A percentile compares a stretch with the other conserved stretches of the same genome.
phyloP scores from a whole-genome alignment of 108 stramenopile genomes.

The Cyclotella sp. region DNA sequence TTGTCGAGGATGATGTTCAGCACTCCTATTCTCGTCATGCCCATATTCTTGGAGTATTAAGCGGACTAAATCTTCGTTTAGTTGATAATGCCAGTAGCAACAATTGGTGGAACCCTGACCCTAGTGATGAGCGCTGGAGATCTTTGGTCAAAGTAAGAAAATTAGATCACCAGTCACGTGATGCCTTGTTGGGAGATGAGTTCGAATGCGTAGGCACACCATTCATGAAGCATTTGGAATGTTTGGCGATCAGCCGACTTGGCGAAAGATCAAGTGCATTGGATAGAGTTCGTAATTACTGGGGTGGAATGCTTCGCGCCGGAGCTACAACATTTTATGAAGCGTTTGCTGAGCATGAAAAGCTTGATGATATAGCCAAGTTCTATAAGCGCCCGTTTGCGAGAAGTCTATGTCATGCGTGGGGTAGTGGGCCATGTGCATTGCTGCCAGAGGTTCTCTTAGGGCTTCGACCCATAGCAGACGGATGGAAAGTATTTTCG shows the following conservation, averaged over 20 bases:
- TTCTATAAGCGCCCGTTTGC: slow-evolving; percentile 50
- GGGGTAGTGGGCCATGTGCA: slow-evolving; percentile 49
- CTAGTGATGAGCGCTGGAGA: slow-evolving; percentile 27
- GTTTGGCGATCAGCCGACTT: slow-evolving; percentile 27
- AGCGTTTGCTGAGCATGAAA: slow-evolving; percentile 38
- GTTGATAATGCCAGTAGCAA: slow-evolving; percentile 40
- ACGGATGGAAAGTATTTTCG: slow-evolving; percentile 44
- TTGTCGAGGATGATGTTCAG: slow-evolving; percentile 22
- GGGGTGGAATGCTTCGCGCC: slow-evolving; percentile 46
- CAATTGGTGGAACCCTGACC: slow-evolving; percentile 37
- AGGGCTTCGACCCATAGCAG: slow-evolving; percentile 42
- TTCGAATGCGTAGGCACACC: slow-evolving; percentile 37
- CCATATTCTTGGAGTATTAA: slow-evolving; percentile 42
- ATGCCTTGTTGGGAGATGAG: slow-evolving; percentile 16
- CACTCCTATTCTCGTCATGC: slow-evolving; percentile 30
- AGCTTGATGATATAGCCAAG: slow-evolving; percentile 17
- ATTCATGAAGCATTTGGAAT: slow-evolving; percentile 49
- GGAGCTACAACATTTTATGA: slow-evolving; percentile 55
- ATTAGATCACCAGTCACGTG: slow-evolving; percentile 17
- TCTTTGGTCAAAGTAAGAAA: slow-evolving; percentile 12
- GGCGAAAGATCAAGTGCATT: slow-evolving; percentile 31
- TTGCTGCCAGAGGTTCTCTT: slow-evolving; percentile 43
- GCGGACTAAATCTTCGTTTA: slow-evolving; percentile 42
- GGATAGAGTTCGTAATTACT: slow-evolving; percentile 28
- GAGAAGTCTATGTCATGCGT: slow-evolving; percentile 49